These are phyloP conservation scores for Blastobotrys robertii DNA, from an alignment of 805 yeast genomes.

Conservation along the genomic window DNA sequence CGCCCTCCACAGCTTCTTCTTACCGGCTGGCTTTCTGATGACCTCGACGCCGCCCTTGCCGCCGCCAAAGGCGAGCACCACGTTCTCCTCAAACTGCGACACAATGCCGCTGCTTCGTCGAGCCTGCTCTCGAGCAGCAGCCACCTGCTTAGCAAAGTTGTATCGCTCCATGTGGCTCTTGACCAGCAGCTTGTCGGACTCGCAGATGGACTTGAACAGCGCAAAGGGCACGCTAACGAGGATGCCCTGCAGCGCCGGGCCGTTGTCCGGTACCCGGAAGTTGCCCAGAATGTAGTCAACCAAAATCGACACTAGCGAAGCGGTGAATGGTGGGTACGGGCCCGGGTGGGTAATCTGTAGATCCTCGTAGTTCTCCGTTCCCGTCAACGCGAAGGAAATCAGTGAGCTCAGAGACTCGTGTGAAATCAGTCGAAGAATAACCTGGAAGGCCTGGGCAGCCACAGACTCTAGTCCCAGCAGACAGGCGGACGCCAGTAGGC, in stretches of 20 bases:
- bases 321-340: conserved; percentile 26
- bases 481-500: conserved; percentile 23
- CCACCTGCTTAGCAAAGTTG: conserved; percentile 23
- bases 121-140: conserved; percentile 18
- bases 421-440: conserved; percentile 10
- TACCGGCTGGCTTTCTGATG: conserved; percentile 16
- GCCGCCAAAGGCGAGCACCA: conserved; percentile 29
- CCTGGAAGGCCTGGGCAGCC: conserved; percentile 18
- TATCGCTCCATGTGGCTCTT: conserved; percentile 25
- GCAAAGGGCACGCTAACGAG: conserved; percentile 21
- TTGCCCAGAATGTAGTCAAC: conserved; percentile 16
- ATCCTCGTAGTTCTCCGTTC: conserved; percentile 9
- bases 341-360: conserved; percentile 15
- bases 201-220: conserved; percentile 22
- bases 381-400: conserved; percentile 18
- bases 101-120: conserved; percentile 8
- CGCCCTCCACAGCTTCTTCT: conserved; percentile 20
- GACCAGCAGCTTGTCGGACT: conserved; percentile 19
- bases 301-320: conserved; percentile 14
- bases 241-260: conserved; percentile 10
- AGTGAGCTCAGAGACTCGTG: conserved; percentile 16
- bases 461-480: conserved; percentile 23
- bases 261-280: conserved; percentile 6
- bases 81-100: conserved; percentile 22
- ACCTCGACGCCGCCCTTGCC: conserved; percentile 26